Evolutionary conservation across 2,329 filamentous ascomycete genomes (phyloP), one percentile per base, ranked within the genome.

Genomic region (Epichloe festucae): DNA sequence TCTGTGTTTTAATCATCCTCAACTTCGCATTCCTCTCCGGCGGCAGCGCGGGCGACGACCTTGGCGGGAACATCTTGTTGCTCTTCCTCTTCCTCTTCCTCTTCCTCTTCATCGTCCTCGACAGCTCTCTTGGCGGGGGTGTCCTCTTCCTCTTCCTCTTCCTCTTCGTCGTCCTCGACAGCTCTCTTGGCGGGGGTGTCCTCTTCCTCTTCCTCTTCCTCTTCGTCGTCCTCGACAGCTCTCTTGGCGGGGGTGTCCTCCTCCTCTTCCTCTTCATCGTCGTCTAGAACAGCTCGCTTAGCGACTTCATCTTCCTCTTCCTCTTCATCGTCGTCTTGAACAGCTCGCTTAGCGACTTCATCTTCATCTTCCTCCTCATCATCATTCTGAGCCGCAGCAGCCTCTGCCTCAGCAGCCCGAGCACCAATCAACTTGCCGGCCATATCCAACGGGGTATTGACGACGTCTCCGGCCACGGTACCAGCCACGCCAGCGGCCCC

Each of bases 41-140:
- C 17, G 17, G n/a, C 27, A 36, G 41, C 41, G 1, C 41, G 41
- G 17, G 6, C n/a, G 41, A 43, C 41, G 41, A 43, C 17, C 17
- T 21, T 23, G 19, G 8, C 27, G 27, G 38, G 4, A 5, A 38
- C 21, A 15, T 27, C 36, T 14, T 46, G 35, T 11, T 46, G 34
- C 35, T 51, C 43, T 27, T 50, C 40, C 39, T 49, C 48, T 39
- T 49, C 48, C 27, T 49, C 48, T 15, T 47, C 45, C 46, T 40
- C 43, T 21, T 51, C 49, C n/a, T 51, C 43, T 15, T 47, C 44
- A 0, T 46, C 43, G 21, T 50, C 42, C 14, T 38, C 15, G 2
- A 50, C 21, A 4, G 31, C 42, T 12, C 43, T 21, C 17, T 50
- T 50, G 0, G 14, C 27, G 19, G 14, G 7, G 17, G 19, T 17